These are phyloP conservation scores for Hemileia vastatrix DNA, from an alignment of 1,284 basidiomycete species.

Conservation along the genomic window DNA sequence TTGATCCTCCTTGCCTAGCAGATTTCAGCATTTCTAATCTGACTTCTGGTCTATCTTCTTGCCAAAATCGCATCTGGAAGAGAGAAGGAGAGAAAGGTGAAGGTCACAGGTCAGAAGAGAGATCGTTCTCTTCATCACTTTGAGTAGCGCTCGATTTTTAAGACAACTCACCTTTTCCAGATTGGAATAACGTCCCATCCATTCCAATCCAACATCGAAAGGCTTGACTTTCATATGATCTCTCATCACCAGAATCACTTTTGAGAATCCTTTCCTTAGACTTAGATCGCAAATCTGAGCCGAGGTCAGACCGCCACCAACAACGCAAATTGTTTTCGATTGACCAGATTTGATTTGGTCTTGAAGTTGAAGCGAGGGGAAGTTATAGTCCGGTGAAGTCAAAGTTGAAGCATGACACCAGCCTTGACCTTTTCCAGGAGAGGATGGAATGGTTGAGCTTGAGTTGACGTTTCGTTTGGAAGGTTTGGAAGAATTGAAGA, in stretches of 20 bases:
- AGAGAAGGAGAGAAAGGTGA: not conserved
- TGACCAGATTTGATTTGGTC: conserved; percentile 3
- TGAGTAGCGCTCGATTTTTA: conserved; percentile 22
- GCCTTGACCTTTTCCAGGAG: conserved; percentile 24
- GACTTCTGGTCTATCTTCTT: conserved; percentile 29
- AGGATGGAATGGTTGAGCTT: not conserved
- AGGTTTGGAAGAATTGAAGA: conserved; percentile 8
- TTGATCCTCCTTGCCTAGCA: conserved; percentile 40
- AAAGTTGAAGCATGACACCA: conserved; percentile 44
- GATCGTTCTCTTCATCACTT: conserved; percentile 11
- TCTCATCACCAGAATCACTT: conserved; percentile 40
- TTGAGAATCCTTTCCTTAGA: conserved; percentile 33
- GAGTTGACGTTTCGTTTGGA: not conserved
- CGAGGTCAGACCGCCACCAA: conserved; percentile 46
- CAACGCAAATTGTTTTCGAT: conserved; percentile 32
- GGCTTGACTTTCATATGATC: conserved; percentile 42
- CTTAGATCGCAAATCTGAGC: conserved; percentile 43
- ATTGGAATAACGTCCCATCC: conserved; percentile 39
- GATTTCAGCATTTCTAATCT: conserved; percentile 32
- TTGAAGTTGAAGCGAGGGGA: conserved; percentile 19
- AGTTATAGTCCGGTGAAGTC: conserved; percentile 26
- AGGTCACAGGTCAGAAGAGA: not conserved
- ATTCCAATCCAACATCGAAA: conserved; percentile 40
- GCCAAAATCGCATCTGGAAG: conserved; percentile 41
- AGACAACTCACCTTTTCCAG: conserved; percentile 29